A percentile compares a stretch with the other conserved stretches of the same genome.
Evolutionary conservation across 257 asterid genomes (phyloP).

Genomic region (Plectranthus barbatus): DNA sequence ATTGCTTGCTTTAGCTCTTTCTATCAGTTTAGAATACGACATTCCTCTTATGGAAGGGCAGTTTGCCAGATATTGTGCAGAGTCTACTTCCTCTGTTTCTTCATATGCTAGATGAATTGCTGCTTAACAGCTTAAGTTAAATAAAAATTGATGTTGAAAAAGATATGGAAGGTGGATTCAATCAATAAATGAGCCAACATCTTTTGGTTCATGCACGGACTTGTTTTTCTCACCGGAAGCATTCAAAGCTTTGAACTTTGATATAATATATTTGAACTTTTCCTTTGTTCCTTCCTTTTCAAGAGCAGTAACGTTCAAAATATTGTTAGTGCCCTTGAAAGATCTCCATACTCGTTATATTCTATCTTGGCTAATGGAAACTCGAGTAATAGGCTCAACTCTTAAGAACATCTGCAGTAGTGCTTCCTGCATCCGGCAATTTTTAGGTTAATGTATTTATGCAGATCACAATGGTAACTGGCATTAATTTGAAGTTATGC

Average conservation of each 20-base stretch:
- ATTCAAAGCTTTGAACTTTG: not conserved
- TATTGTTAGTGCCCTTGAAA: not conserved
- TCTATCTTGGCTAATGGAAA: not conserved
- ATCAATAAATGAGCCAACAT: not conserved
- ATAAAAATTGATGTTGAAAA: too few relatives aligned
- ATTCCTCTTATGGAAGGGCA: too few relatives aligned
- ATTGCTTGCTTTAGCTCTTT: too few relatives aligned
- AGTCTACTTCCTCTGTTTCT: not conserved
- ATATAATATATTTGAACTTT: not conserved
- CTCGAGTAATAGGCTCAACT: not conserved
- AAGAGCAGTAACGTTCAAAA: not conserved
- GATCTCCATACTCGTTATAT: not conserved
- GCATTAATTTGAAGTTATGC: not conserved
- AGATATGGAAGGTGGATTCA: not conserved
- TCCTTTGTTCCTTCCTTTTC: not conserved
- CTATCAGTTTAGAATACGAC: too few relatives aligned
- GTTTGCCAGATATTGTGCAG: not conserved
- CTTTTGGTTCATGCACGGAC: not conserved
- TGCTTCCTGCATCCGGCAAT: not conserved
- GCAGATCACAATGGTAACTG: not conserved
- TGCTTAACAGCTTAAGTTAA: too few relatives aligned
- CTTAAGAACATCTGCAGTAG: not conserved
- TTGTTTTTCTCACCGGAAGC: too few relatives aligned
- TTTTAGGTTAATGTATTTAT: not conserved
- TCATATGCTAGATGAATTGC: slow-evolving; percentile 1